A percentile compares a stretch with the other conserved stretches of the same genome.
Conservation (phyloP, 305 asterid genomes). For the Euphrasia arctica region DNA sequence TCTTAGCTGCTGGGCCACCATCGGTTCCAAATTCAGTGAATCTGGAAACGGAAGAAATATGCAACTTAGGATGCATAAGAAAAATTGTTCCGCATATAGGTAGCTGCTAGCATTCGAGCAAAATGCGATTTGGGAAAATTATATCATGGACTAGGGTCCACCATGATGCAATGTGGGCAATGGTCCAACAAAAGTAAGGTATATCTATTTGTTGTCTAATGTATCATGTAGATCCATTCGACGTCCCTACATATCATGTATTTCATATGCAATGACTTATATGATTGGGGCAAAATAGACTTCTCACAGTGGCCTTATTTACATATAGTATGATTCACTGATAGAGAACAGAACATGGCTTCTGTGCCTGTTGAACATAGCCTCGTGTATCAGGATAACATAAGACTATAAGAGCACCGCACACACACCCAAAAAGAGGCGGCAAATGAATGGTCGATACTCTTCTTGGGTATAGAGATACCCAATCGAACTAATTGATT, state of each 20-base stretch:
- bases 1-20: conserved; percentile 79
- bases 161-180: too few species aligned
- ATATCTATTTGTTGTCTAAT: too few species aligned
- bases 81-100: not conserved
- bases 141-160: too few species aligned
- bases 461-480: not conserved
- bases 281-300: too few species aligned
- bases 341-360: not conserved
- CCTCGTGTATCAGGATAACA: not conserved
- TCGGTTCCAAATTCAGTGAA: conserved; percentile 68
- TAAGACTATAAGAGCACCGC: not conserved
- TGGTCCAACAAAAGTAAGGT: too few species aligned
- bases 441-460: not conserved
- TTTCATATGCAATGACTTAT: too few species aligned
- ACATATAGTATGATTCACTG: not conserved
- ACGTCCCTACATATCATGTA: too few species aligned
- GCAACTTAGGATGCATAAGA: conserved; percentile 6
- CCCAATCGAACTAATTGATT: not conserved
- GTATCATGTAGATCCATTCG: too few species aligned
- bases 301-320: too few species aligned
- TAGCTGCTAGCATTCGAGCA: too few species aligned
- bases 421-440: not conserved
- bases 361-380: not conserved
- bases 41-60: conserved; percentile 35
- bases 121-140: too few species aligned